A percentile compares a stretch with the other conserved stretches of the same genome.
Conservation (phyloP, 331 rosid species). For the Acacia pycnantha region DNA sequence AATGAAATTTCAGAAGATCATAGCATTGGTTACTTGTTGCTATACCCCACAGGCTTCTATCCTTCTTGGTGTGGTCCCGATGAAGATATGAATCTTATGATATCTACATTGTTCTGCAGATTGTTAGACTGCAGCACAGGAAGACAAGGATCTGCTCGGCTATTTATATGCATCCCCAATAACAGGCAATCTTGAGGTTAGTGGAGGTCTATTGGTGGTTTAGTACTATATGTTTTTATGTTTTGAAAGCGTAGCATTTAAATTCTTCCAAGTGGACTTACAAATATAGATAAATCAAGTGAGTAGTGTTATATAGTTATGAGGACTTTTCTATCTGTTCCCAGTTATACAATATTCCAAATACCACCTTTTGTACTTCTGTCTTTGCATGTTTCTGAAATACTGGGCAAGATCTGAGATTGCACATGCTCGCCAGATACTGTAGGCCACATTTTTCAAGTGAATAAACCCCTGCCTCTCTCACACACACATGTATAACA, state of each 20-base stretch:
- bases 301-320: neutral
- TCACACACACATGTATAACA: neutral
- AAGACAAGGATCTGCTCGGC: neutral
- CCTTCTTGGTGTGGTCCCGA: neutral
- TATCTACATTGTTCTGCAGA: conserved; percentile 33
- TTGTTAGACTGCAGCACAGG: conserved; percentile 56
- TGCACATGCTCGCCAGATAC: neutral
- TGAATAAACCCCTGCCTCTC: neutral
- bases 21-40: neutral
- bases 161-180: conserved; percentile 65
- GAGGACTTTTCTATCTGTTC: neutral
- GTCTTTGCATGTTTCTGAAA: neutral
- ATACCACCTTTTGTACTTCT: neutral
- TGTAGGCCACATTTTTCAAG: neutral
- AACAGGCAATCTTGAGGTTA: conserved; percentile 70
- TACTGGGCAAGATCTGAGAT: neutral
- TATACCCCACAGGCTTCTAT: neutral
- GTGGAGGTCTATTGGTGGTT: neutral
- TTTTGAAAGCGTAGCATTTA: neutral
- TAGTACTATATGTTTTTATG: neutral
- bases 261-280: neutral
- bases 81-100: neutral
- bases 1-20: neutral
- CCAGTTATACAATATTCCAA: neutral
- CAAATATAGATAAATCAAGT: neutral